Percentiles rank a stretch among this genome's conserved stretches.
Conservation (phyloP, 2,329 filamentous ascomycete genomes). For the Leptographium galeiforme region DNA sequence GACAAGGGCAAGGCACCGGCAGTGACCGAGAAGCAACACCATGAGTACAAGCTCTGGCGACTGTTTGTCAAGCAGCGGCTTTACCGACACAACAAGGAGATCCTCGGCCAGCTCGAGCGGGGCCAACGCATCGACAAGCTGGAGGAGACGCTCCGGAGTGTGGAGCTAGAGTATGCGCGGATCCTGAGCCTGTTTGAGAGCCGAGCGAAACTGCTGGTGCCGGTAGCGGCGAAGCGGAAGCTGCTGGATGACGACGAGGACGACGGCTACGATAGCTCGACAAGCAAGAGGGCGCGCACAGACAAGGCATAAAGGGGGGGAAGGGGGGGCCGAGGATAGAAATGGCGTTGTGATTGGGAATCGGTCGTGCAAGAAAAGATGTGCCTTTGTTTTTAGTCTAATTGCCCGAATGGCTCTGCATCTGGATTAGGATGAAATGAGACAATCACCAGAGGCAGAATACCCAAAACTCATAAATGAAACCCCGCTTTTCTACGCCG, state of each 20-base stretch:
- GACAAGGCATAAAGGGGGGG: background rate
- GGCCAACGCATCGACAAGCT: slow-evolving; percentile 59
- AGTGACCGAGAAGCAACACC: slow-evolving; percentile 41
- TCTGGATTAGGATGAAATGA: too few relatives aligned
- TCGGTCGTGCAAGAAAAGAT: too few relatives aligned
- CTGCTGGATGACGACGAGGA: slow-evolving; percentile 15
- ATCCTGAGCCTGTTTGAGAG: slow-evolving; percentile 38
- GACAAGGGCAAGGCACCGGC: slow-evolving; percentile 7
- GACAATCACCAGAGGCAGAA: too few relatives aligned
- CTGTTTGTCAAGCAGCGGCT: slow-evolving; percentile 65
- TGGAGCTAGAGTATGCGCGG: slow-evolving; percentile 61
- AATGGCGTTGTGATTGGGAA: too few relatives aligned
- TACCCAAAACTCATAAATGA: too few relatives aligned
- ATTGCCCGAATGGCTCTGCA: too few relatives aligned
- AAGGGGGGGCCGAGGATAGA: too few relatives aligned
- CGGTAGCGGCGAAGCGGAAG: slow-evolving; percentile 31
- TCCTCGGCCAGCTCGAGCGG: slow-evolving; percentile 54
- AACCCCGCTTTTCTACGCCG: background rate
- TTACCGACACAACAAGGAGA: slow-evolving; percentile 61
- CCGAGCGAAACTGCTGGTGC: slow-evolving; percentile 17
- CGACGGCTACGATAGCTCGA: slow-evolving; percentile 30
- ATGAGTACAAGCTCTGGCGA: slow-evolving; percentile 57
- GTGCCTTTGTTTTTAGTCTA: too few relatives aligned
- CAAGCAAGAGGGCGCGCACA: slow-evolving; percentile 2
- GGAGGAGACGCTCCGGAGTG: slow-evolving; percentile 51